Evolutionary conservation across 192 early-diverging fungal genomes (phyloP), one percentile per base, ranked within the genome.

Genomic region (Backusella parvicylindrica): DNA sequence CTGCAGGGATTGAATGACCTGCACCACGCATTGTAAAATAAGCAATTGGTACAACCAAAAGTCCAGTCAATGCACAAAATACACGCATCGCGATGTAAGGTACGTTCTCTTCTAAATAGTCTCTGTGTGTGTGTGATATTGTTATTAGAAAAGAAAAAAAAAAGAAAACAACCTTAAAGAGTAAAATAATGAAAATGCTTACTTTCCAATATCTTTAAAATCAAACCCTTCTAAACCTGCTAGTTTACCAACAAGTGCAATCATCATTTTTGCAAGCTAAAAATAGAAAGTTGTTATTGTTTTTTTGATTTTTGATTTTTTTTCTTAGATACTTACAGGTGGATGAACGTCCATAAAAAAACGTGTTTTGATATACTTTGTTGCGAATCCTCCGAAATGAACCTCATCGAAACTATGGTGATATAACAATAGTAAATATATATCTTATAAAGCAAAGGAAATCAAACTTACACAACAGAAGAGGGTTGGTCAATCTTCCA

Each of bases 281-380:
- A 32, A 75, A n/a, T 6, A 21, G 60, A 7, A 35, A 50, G 36
- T 37, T 35, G 9, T 6, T 43, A 11, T 15, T 15, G 6, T 3
- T 37, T 5, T 7, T 37, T 37, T 7, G 2, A 0, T 11, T 11
- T 38, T 38, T 38, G 3, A 5, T 7, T 37, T 37, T 0, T 53
- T 6, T 23, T 53, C 0, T 53, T n/a, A 53, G 26, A 56, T 94
- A 56, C 95, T 95, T 70, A 96, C 89, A 18, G 95, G 95, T 33
- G 96, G 96, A 74, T 98, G 96, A 6, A 97, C 93, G 75, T 98
- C 96, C 86, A 98, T 97, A 81, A 91, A 97, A 81, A 94, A 98
- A 35, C 92, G 91, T 26, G 93, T 86, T 43, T 90, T 91, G 72
- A 98, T 86, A 79, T 98, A 98, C 80, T 91, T 87, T 49, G 72